Base-by-base conservation (phyloP, 2,329 filamentous ascomycete genomes). In the Alternaria metachromatica region DNA sequence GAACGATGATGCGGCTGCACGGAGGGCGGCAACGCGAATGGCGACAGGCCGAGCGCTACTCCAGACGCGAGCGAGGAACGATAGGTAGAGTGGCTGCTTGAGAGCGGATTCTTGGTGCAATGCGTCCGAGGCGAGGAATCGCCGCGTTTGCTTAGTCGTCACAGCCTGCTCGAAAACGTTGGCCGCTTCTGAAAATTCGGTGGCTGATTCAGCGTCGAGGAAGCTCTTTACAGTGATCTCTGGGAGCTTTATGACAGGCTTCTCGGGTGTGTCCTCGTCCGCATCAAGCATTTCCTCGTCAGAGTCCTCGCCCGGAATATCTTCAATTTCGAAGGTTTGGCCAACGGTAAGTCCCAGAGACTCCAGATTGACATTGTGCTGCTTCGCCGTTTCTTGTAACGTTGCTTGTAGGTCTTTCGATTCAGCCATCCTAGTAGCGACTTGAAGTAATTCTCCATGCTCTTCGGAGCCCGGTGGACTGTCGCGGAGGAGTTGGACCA, bases 1-100 rank as follows among this genome's bases (percentile, higher is more conserved):
- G 13, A 80, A 58, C 5, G 69, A 60, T 18, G 65, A 62, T 6
- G 65, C 65, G 4, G 74, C 86, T 73, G 88, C 85, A 44, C 89
- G 88, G 53, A 97, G 80, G 11, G 94, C 92, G 9, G 89, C 86
- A 58, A 87, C 85, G 66, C 92, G 88, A 4, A 89, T 90, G 49
- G 92, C 82, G 3, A 88, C 88, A 7, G 92, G 90, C 73, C 90
- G 90, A 2, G 88, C 84, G 0, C 91, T 89, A 62, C 87, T 92
- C 88, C 92, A 94, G 15, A 93, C 87, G 58, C 90, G 87, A 61
- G 90, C 85, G 68, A 95, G 90, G 78, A 97, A 95, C 15, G 89
- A 90, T 60, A 94, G 82, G 72, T 91, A 94, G 21, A 92, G 87
- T 43, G 89, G 87, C 37, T 88, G 85, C 51, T 87, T 85, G 33